Evolutionary conservation across 148 eudicot species (phyloP), one percentile per base, ranked within the genome.

Genomic region (Bassia scoparia): DNA sequence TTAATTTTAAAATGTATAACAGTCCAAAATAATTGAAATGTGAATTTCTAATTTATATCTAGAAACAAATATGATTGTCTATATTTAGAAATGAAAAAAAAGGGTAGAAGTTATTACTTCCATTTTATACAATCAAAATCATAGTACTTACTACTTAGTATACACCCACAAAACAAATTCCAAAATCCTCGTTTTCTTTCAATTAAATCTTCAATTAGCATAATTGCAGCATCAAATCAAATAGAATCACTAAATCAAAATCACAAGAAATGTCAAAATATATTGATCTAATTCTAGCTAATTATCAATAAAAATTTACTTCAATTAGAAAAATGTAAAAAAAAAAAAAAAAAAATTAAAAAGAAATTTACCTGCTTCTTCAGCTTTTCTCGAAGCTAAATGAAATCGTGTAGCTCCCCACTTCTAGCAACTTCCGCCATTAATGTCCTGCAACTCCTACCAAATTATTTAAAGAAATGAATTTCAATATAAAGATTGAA

Each of bases 311-410:
- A 20, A 55, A 56, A 41, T 4, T 4, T 49, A 16, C 58, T 64
- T 46, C 33, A 43, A 67, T 23, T 34, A 70, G 38, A 58, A 54
- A 34, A 8, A n/a, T 3, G 38, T 10, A 31, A 23, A 58, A 21
- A 76, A 34, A 31, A 0, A 37, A 48, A 72, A 61, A 7, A 0
- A 49, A 49, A 2, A 49, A 52, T 52, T 52, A 52, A 52, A 52
- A 20, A 76, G 30, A 30, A 46, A 41, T 2, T 5, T 0, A 91
- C 98, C 97, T 78, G 93, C 88, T 85, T 95, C 97, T 86, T 95
- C 90, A 10, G 97, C 92, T 78, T 83, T 95, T 85, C 98, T 95
- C 78, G 93, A 89, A 73, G 93, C 97, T 79, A 85, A 81, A 63
- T 88, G 79, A 67, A 75, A 54, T 89, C 97, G 31, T 89, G 86